Base-by-base conservation (phyloP, 2,329 filamentous ascomycete genomes). In the Magnaporthiopsis incrustans region DNA sequence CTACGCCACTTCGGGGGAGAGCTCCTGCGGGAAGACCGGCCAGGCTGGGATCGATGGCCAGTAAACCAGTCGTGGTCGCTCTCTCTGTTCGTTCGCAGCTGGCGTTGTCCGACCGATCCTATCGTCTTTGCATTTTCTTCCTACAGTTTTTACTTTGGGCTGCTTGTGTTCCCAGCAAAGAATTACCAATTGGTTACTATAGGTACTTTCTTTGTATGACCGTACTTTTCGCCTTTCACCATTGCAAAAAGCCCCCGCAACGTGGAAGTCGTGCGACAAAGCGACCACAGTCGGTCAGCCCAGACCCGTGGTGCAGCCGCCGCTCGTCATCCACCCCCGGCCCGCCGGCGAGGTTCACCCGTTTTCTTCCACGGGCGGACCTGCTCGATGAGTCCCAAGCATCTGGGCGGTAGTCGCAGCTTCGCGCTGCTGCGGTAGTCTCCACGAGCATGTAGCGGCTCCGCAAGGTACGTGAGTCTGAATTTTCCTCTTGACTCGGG, bases 371-470 rank as follows among this genome's bases (percentile, higher is more conserved):
- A 53, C 18, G 12, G 44, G 33, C 33, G 8, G 18, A n/a, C 44
- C 18, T 53, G 44, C 18, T 53, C 18, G 44, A 53, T 53, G 44
- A 53, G 44, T 53, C 3, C 44, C 6, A 8, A 10, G 44, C 22
- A 22, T 5, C 44, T 22, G 44, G 18, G 44, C 18, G 8, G 44
- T n/a, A 53, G 6, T 32, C 11, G 59, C 30, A 35, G 22, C 11
- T 60, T 60, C 33, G 59, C 27, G 59, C 33, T 35, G 59, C 38
- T 60, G 59, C 59, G 59, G 59, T 60, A 60, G 59, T n/a, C n/a
- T 22, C 44, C 44, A 53, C 18, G 44, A 53, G 44, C 44, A 53
- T 53, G 44, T 53, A 53, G 44, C 44, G 44, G 22, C 44, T 53
- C 27, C 44, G 44, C 18, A 18, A 53, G 44, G 44, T 53, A 38